Conservation (phyloP, 208 protist species). For the Trypanosoma melophagium region DNA sequence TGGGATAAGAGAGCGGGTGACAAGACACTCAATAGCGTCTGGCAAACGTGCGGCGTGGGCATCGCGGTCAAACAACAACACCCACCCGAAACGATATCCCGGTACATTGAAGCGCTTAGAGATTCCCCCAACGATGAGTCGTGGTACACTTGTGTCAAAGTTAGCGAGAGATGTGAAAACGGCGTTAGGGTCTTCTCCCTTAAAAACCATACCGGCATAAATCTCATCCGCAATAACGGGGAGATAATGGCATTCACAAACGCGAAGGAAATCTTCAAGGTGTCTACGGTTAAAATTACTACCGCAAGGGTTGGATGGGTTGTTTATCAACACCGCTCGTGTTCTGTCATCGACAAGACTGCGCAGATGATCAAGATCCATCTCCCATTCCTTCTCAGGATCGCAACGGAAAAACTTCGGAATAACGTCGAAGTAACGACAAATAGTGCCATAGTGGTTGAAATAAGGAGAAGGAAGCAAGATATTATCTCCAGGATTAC, state of each 20-base stretch:
- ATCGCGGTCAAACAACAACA: conserved; percentile 88
- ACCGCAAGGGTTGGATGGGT: conserved; percentile 96
- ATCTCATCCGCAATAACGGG: conserved; percentile 95
- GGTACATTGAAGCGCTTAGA: conserved; percentile 93
- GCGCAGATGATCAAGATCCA: conserved; percentile 77
- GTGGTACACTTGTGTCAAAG: conserved; percentile 81
- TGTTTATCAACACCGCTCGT: conserved; percentile 90
- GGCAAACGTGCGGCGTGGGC: conserved; percentile 32
- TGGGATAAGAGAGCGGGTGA: conserved; percentile 79
- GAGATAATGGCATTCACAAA: conserved; percentile 83
- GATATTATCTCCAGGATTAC: conserved; percentile 87
- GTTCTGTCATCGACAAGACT: conserved; percentile 84
- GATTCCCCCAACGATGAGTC: conserved; percentile 87
- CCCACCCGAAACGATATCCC: conserved; percentile 93
- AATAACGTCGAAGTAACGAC: conserved; percentile 68
- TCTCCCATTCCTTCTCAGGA: conserved; percentile 85
- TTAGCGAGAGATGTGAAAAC: conserved; percentile 81
- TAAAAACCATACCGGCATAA: conserved; percentile 93
- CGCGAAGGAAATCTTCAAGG: conserved; percentile 68
- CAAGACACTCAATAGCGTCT: conserved; percentile 48
- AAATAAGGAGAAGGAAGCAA: conserved; percentile 90
- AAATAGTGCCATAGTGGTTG: conserved; percentile 91
- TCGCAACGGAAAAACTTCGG: conserved; percentile 78
- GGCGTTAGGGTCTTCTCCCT: too few species aligned
- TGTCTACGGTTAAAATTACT: conserved; percentile 86